Base-by-base conservation (phyloP, 176 grass and related monocot genomes). In the Metroxylon sagu region DNA sequence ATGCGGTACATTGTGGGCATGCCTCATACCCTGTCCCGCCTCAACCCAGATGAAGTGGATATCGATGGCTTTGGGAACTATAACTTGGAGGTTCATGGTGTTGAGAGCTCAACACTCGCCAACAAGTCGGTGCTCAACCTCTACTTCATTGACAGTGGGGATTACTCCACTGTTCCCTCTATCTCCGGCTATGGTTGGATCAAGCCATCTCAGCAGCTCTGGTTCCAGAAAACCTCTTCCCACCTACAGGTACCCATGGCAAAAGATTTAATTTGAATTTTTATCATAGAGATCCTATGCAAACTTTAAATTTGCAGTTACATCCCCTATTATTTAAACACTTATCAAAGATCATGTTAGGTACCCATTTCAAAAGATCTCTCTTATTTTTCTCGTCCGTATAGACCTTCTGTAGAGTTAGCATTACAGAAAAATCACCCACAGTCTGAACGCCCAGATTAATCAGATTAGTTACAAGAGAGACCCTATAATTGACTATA, bases 11-110 rank as follows among this genome's bases (percentile, higher is more conserved):
- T 97, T 52, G 77, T 85, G 0, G 75, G 72, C 59, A 88, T 97
- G 84, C 83, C 82, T 3, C 69, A 83, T 67, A 88, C 73, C 14
- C 83, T 97, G 26, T 91, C 92, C 4, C 73, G 66, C 19, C 62
- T 97, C 67, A 97, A 97, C 60, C 92, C 92, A 0, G 43, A 49
- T 35, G 84, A 78, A 18, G 19, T 82, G 29, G 81, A 85, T 16
- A 97, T 97, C 16, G 92, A 97, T 62, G 87, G 87, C 35, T 97
- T 82, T 8, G 92, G 92, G 14, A 91, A 97, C 69, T 97, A 97
- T 58, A 74, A 97, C 49, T 58, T 97, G 64, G 84, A 88, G 72
- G 77, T 97, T 52, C 68, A 54, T 2, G 87, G 92, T 15, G 69
- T 75, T 29, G 75, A 91, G 63, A 78, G 81, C 49, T 85, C 92